Evolutionary conservation across 2,329 filamentous ascomycete species (phyloP).

Genomic region (Amauroascus niger): DNA sequence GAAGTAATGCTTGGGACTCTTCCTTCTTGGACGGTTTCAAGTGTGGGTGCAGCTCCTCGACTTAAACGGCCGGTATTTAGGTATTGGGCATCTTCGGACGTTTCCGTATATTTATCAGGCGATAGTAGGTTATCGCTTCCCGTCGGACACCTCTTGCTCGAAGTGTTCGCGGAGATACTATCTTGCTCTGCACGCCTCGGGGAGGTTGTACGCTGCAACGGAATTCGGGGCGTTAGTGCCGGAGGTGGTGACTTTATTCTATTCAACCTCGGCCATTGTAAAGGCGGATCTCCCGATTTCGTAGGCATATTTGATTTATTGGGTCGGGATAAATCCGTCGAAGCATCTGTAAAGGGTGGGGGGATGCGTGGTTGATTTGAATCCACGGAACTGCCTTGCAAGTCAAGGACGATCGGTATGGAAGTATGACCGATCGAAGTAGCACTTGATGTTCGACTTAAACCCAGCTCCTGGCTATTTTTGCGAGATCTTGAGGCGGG

Average conservation of each 20-base stretch:
- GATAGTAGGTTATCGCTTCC: not conserved
- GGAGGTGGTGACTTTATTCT: slow-evolving; percentile 69
- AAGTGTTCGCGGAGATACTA: slow-evolving; percentile 41
- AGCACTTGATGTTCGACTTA: slow-evolving; percentile 43
- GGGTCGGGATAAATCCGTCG: slow-evolving; percentile 52
- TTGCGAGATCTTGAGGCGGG: slow-evolving; percentile 51
- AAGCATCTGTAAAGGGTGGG: slow-evolving; percentile 50
- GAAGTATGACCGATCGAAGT: slow-evolving; percentile 24
- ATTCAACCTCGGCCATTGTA: slow-evolving; percentile 68
- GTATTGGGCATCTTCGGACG: slow-evolving; percentile 16
- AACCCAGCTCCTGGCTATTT: slow-evolving; percentile 58
- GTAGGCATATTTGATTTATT: slow-evolving; percentile 48
- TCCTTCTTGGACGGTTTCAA: slow-evolving; percentile 88
- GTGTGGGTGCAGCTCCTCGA: slow-evolving; percentile 50
- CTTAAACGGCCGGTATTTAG: slow-evolving; percentile 41
- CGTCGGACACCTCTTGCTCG: slow-evolving; percentile 41
- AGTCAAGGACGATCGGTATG: slow-evolving; percentile 51
- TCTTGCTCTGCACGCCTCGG: slow-evolving; percentile 37
- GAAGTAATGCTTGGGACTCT: slow-evolving; percentile 65
- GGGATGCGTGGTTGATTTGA: slow-evolving; percentile 58
- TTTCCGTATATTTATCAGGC: slow-evolving; percentile 1
- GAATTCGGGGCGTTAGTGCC: slow-evolving; percentile 15
- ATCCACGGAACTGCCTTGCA: slow-evolving; percentile 59
- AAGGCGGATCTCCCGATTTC: slow-evolving; percentile 39
- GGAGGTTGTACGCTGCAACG: slow-evolving; percentile 27